Conservation (phyloP, 495 filamentous ascomycete species). For the Penicillium macrosclerotiorum region DNA sequence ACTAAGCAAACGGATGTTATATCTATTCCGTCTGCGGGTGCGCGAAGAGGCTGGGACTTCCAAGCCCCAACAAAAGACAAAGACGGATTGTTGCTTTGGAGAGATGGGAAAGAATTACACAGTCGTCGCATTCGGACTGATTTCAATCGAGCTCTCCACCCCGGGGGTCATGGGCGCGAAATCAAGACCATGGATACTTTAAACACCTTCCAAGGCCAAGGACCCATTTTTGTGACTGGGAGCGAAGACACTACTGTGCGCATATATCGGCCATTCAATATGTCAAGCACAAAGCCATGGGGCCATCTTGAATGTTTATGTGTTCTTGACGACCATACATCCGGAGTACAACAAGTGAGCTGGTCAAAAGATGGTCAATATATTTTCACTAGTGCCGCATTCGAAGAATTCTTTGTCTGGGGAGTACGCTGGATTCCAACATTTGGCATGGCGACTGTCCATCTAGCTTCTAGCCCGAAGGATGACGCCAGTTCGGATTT, state of each 20-base stretch:
- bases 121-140: constrained; percentile 48
- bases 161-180: constrained; percentile 82
- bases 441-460: constrained; percentile 57
- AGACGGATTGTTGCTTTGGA: constrained; percentile 51
- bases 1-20: constrained; percentile 62
- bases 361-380: constrained; percentile 65
- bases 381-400: constrained; percentile 81
- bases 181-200: constrained; percentile 72
- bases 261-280: constrained; percentile 38
- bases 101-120: constrained; percentile 36
- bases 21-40: constrained; percentile 75
- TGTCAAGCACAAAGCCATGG: constrained; percentile 20
- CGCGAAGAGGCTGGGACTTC: constrained; percentile 68
- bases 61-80: constrained; percentile 29
- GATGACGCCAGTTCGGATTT: constrained; percentile 64
- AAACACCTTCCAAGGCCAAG: constrained; percentile 6
- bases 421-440: constrained; percentile 53
- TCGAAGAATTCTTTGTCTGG: constrained; percentile 90
- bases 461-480: constrained; percentile 60
- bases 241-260: constrained; percentile 87
- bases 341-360: constrained; percentile 77
- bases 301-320: constrained; percentile 52
- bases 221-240: constrained; percentile 66
- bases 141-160: constrained; percentile 53
- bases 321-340: constrained; percentile 70